Evolutionary conservation across 108 stramenopile species (phyloP), one percentile per base, ranked within the genome.

Genomic region (Seminavis robusta): DNA sequence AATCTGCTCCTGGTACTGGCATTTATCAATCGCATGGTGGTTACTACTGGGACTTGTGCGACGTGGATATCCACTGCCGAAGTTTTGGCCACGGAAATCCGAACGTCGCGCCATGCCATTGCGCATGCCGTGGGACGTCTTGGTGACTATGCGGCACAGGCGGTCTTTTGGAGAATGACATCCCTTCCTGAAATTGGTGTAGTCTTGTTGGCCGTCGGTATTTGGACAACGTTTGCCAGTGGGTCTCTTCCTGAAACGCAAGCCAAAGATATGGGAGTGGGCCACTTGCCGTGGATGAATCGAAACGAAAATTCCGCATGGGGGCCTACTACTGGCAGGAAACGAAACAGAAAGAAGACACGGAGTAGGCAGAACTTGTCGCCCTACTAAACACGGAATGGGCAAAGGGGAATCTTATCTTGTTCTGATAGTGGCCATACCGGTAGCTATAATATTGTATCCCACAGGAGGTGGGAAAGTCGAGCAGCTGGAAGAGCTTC

Each of bases 61-160:
- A 74, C 76, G 9, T 82, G 81, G 81, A 65, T 82, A 13, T 37
- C 46, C 24, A 78, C 76, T 3, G 63, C 81, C 9, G 81, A 82
- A 43, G 52, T 82, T 29, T 65, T 74, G 8, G 17, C 76, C 17
- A 82, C 81, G 8, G 81, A 77, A 26, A 60, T 82, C 32, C 54
- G 81, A 36, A 71, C 81, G 0, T 66, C 81, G 0, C 76, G 81
- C 1, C 81, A 82, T 53, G 52, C 50, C 23, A 60, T 67, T 20
- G 73, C 81, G n/a, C 71, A 82, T 68, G 81, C 70, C 1, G 23
- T 74, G 26, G 72, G 65, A 9, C 49, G 76, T 21, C 28, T 61
- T 9, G 76, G 81, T 8, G 76, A 61, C 5, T 66, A 69, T 31
- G 2, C 61, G 10, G 57, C 58, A n/a, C 68, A 73, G 0, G 77